Base-by-base conservation (phyloP, 2,329 filamentous ascomycete species). In the Graphilbum fragrans region DNA sequence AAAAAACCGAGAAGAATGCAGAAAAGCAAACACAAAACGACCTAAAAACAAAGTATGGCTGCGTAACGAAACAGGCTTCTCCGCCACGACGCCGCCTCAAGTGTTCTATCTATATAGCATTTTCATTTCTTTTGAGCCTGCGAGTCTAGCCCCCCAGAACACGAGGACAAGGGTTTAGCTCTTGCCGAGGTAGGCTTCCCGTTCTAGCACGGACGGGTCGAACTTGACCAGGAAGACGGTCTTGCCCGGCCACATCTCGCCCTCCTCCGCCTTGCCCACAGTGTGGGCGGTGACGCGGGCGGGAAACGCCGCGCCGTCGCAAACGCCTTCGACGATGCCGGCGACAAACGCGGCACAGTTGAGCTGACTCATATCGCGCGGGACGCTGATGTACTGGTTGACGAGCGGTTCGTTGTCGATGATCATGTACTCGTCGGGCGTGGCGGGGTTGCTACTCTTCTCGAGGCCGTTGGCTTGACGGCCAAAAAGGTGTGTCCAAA, bases 391-490 rank as follows among this genome's bases (percentile, higher is more conserved):
- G 65, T 92, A 96, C 47, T 82, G 81, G 62, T 95, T 96, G 32
- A 96, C 90, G 39, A 96, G 71, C 19, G 92, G 92, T 59, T 96
- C 92, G 63, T 98, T 96, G 65, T 98, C 92, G 53, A 88, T 86
- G 53, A 98, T 92, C 90, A 98, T 96, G 69, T 96, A 98, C 67
- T 96, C 90, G 52, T 92, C 86, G 9, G 86, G 81, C 40, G 87
- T 90, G 41, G 80, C 76, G 9, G 84, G 80, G 54, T 85, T 81
- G 41, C 79, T 79, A 45, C 80, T 86, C 64, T 92, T 88, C 65
- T 98, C 92, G 44, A 98, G 78, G 17, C 86, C 83, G 64, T 96
- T 90, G 22, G 92, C 92, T 42, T 88, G 81, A 2, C 90, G 82
- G 31, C 77, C 80, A 61, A 98, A 98, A 38, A 98, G 82, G 61